Conservation (phyloP, 257 asterid species). For the Datura wrightii region DNA sequence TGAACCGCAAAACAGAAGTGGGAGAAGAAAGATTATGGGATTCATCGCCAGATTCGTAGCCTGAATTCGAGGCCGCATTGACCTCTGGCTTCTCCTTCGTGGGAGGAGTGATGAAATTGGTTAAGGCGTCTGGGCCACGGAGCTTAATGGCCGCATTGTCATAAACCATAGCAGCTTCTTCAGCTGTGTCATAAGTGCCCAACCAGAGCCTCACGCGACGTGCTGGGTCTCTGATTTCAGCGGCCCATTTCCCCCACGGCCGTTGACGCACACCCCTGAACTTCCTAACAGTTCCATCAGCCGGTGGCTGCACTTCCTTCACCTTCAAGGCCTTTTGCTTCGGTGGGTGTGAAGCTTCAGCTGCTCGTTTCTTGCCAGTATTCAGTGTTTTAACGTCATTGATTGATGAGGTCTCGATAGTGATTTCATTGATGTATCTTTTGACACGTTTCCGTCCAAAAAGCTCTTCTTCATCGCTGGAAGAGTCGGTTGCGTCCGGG, state of each 20-base stretch:
- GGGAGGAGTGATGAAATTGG: conserved; percentile 52
- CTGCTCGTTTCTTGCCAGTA: neutral
- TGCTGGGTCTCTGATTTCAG: conserved; percentile 58
- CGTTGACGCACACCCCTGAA: conserved; percentile 59
- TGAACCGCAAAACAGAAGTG: conserved; percentile 61
- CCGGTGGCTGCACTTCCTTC: conserved; percentile 14
- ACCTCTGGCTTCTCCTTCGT: neutral
- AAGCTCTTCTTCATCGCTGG: conserved; percentile 36
- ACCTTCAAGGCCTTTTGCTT: conserved; percentile 30
- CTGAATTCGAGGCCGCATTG: conserved; percentile 27
- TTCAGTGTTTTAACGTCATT: neutral
- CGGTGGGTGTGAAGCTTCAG: neutral
- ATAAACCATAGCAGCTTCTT: conserved; percentile 61
- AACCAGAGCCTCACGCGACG: conserved; percentile 56
- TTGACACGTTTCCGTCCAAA: conserved; percentile 34
- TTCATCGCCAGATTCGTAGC: conserved; percentile 37
- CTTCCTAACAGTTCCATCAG: conserved; percentile 36
- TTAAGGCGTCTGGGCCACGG: conserved; percentile 58
- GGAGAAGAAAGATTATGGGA: conserved; percentile 36
- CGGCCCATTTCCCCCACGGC: conserved; percentile 65
- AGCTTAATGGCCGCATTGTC: conserved; percentile 57
- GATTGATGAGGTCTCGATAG: conserved; percentile 3
- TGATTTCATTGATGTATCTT: conserved; percentile 38
- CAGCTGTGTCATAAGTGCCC: conserved; percentile 61
- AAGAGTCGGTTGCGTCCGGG: conserved; percentile 43